Percentiles rank a stretch among this genome's conserved stretches.
Conservation (phyloP, 2,329 filamentous ascomycete genomes). For the Trichoderma sp. region DNA sequence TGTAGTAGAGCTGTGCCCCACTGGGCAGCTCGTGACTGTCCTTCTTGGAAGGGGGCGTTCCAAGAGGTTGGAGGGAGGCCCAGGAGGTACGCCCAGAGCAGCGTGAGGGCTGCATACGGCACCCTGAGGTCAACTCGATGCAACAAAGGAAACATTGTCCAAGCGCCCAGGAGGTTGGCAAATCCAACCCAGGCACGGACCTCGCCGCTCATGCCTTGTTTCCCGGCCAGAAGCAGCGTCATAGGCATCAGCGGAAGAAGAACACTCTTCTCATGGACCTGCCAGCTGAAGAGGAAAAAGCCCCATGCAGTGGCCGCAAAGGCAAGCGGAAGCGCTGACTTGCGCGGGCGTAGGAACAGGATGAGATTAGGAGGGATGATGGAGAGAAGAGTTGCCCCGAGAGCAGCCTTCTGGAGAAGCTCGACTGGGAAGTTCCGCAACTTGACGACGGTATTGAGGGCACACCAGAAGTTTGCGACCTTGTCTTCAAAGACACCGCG, state of each 20-base stretch:
- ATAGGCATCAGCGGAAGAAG: constrained; percentile 88
- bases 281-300: constrained; percentile 96
- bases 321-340: constrained; percentile 72
- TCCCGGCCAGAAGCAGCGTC: constrained; percentile 79
- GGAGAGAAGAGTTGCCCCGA: constrained; percentile 69
- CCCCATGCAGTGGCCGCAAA: constrained; percentile 87
- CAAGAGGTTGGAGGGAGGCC: constrained; percentile 78
- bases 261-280: constrained; percentile 98
- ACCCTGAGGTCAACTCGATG: constrained; percentile 77
- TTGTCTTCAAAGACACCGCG: constrained; percentile 98
- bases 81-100: constrained; percentile 88
- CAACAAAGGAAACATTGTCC: constrained; percentile 92
- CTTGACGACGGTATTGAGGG: constrained; percentile 85
- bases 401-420: constrained; percentile 71
- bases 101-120: constrained; percentile 79
- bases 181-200: constrained; percentile 92
- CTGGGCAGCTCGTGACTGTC: constrained; percentile 31
- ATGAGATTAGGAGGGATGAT: constrained; percentile 78
- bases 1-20: constrained; percentile 69
- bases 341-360: constrained; percentile 74
- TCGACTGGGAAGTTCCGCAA: constrained; percentile 69
- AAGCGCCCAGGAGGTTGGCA: constrained; percentile 81
- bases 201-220: constrained; percentile 71
- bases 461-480: constrained; percentile 97
- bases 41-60: constrained; percentile 61